Evolutionary conservation across 2,329 filamentous ascomycete genomes (phyloP), one percentile per base, ranked within the genome.

Genomic region (Verticillium alfalfae): DNA sequence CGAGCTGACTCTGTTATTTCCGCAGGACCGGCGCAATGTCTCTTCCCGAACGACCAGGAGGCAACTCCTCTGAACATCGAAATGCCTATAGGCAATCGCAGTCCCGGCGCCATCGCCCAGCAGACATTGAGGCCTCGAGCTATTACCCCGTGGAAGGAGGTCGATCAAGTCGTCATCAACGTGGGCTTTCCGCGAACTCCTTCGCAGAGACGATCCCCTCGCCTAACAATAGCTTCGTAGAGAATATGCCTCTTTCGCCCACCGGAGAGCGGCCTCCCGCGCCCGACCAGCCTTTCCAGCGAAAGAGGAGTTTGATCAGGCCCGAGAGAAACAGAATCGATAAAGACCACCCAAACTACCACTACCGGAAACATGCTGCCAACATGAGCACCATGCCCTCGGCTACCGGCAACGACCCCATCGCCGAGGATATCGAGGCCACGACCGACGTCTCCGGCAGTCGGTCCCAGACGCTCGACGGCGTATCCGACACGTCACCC

Each of bases 311-410:
- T 74, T 80, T 99, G 66, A 88, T 99, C 71, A 85, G 91, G 64
- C 95, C 95, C 1, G 95, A 99, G 77, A 87, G 95, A 67, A 90
- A 90, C 70, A 87, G 90, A 68, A 92, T 96, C 67, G 90, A 93
- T 68, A 88, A 84, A 66, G 90, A 93, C 68, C 93, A 98, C 73
- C 93, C 93, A 15, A 96, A 98, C 74, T 99, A 97, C 72, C 86
- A 97, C 77, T 99, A 99, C 76, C 88, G 92, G 67, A 91, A 96
- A 73, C 93, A 97, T 84, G 93, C 96, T 10, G 91, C 93, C 69
- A 91, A 94, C 66, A 97, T 99, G 93, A 84, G 89, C 61, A 90
- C 93, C 5, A 82, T 92, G 66, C 95, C 96, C 1, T 98, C 95
- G 0, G 90, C 92, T 7, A 98, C 95, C 0, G 95, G 95, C 64